Evolutionary conservation across 192 early-diverging fungal species (phyloP), one percentile per base, ranked within the genome.

Genomic region (Spinellus fusiger): DNA sequence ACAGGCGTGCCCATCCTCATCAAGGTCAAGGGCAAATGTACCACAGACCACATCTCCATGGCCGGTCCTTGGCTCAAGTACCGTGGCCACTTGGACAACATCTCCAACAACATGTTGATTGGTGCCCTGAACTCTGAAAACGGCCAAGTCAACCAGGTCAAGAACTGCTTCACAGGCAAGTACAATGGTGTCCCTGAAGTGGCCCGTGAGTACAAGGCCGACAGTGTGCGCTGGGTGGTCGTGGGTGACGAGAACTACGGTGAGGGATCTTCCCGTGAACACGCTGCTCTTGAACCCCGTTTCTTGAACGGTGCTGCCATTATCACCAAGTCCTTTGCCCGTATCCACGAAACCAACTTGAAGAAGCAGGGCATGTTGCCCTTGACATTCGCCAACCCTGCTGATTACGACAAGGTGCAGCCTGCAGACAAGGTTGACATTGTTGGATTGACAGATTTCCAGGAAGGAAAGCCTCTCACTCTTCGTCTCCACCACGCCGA

Each of bases 321-420:
- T 66, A 90, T 98, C 71, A 88, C 90, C 77, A 92, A 93, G 81
- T 92, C 89, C 52, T 98, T 98, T 78, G 96, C 96, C 52, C 91
- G 96, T 75, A 98, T 98, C 77, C 96, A 98, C 83, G 93, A 98
- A 83, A 98, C 96, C 72, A 98, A 98, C 84, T 85, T 96, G 61
- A 98, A 98, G 88, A 98, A 98, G 86, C 96, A 98, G 79, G 96
- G 96, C 69, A 83, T 98, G 56, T 82, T 98, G 61, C 96, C 96
- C 34, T 80, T 98, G 68, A 96, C 93, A 52, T 98, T 98, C 68
- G 80, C 87, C 75, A 83, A 98, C 81, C 83, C 92, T 58, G 84
- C 81, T 60, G 96, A 98, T 76, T 98, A 98, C 69, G 93, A 95
- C 64, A 89, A 84, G 82, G 84, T 98, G 64, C 78, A 79, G 58